A percentile compares a stretch with the other conserved stretches of the same genome.
Conservation (phyloP, 306 rosid species). For the Prosopis cineraria region DNA sequence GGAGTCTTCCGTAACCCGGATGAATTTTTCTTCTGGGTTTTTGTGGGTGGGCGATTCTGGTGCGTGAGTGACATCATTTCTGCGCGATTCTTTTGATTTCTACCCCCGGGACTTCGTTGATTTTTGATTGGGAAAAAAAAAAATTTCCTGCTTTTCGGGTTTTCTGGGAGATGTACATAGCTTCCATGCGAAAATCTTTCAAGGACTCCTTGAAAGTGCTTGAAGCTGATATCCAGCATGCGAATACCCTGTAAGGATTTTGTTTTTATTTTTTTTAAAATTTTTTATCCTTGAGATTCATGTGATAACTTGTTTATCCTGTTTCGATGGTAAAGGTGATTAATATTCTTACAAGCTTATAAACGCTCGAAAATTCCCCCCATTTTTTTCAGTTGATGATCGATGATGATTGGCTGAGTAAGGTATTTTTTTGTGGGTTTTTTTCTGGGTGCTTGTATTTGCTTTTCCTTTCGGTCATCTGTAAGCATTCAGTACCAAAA, state of each 20-base stretch:
- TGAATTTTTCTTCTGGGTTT: not conserved
- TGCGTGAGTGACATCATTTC: not conserved
- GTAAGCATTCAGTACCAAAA: not conserved
- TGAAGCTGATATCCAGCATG: slow-evolving; percentile 99
- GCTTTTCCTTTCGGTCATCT: slow-evolving; percentile 34
- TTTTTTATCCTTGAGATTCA: not conserved
- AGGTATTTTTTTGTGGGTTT: not conserved
- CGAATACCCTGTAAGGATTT: slow-evolving; percentile 80
- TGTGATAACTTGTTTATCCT: not conserved
- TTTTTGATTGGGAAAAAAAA: slow-evolving; percentile 2
- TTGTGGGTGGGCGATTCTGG: slow-evolving; percentile 4
- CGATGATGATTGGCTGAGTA: slow-evolving; percentile 15
- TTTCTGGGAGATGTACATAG: slow-evolving; percentile 64
- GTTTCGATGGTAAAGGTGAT: not conserved
- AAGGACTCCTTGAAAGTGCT: slow-evolving; percentile 94
- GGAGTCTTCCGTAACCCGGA: slow-evolving; percentile 36
- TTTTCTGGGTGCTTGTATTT: slow-evolving; percentile 29
- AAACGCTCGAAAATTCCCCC: not conserved
- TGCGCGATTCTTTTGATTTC: not conserved
- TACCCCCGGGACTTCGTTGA: not conserved
- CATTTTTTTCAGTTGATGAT: not conserved
- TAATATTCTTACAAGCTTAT: slow-evolving; percentile 14
- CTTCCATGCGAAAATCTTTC: slow-evolving; percentile 96
- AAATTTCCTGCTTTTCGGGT: not conserved
- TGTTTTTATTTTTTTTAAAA: not conserved